Conservation (phyloP, 2,329 filamentous ascomycete species). For the Neopestalotiopsis rosae region DNA sequence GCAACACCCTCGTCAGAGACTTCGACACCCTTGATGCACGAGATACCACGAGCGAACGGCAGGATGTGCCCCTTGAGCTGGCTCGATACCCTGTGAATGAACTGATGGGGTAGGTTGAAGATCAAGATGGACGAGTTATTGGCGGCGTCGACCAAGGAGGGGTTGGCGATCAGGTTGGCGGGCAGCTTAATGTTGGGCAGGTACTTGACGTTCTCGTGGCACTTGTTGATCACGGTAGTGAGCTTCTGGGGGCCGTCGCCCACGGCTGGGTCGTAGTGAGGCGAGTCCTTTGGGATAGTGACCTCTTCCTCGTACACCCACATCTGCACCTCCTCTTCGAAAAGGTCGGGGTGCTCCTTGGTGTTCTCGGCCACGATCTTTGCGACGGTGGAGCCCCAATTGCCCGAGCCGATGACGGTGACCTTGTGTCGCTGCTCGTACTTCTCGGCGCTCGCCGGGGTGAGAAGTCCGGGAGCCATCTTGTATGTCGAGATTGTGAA, state of each 20-base stretch:
- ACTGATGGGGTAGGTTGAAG: slow-evolving; percentile 97
- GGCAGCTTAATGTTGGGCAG: slow-evolving; percentile 88
- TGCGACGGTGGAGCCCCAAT: slow-evolving; percentile 97
- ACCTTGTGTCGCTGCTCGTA: slow-evolving; percentile 84
- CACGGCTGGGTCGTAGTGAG: slow-evolving; percentile 70
- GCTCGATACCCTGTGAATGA: slow-evolving; percentile 86
- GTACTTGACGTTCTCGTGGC: slow-evolving; percentile 98
- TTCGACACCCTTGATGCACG: slow-evolving; percentile 97
- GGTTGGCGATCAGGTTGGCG: slow-evolving; percentile 82
- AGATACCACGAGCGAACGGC: slow-evolving; percentile 90
- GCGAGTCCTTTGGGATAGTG: slow-evolving; percentile 72
- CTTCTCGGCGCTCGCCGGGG: slow-evolving; percentile 42
- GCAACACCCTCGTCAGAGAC: slow-evolving; percentile 85
- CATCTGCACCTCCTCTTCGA: slow-evolving; percentile 93
- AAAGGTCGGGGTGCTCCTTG: slow-evolving; percentile 75
- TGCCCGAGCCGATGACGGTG: slow-evolving; percentile 92
- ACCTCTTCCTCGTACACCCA: slow-evolving; percentile 98
- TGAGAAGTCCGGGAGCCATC: slow-evolving; percentile 41
- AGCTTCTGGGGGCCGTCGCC: slow-evolving; percentile 80
- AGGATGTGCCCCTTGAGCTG: slow-evolving; percentile 87
- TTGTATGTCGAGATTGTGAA: slow-evolving; percentile 23
- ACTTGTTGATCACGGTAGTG: slow-evolving; percentile 85
- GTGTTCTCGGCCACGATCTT: slow-evolving; percentile 97
- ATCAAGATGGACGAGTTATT: slow-evolving; percentile 85
- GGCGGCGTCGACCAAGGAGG: slow-evolving; percentile 80